Base-by-base conservation (phyloP, 148 eudicot species). In the Rhododendron ferrugineum region DNA sequence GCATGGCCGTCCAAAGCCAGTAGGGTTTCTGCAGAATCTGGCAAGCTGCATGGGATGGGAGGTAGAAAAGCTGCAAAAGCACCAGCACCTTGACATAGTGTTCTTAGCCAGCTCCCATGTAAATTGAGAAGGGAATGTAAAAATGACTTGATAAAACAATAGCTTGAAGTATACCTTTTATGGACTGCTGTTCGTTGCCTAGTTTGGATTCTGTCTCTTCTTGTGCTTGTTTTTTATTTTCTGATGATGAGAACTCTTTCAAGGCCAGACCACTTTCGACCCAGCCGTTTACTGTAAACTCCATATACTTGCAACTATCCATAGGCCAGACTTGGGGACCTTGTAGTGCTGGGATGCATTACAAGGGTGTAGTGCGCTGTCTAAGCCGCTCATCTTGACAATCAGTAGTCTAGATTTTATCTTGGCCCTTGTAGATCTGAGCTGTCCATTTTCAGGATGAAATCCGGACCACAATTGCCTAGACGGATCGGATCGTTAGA, bases 1-100 rank as follows among this genome's bases (percentile, higher is more conserved):
- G 18, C 40, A 86, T 91, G 89, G 82, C 87, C 26, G 84, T 68
- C 47, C 52, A 79, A 72, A 83, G 40, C 74, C 72, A 83, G 64
- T 77, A 87, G 74, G 78, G 56, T 26, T 64, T 73, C 58, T n/a
- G 58, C 58, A 34, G 72, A 30, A 32, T 49, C 22, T 32, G 72
- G 60, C 60, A 15, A 54, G 60, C 60, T 54, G 28, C 74, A 28
- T 68, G 74, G 74, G 36, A 11, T 60, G 84, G 74, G 66, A 60
- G 6, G 22, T 26, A 47, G 82, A 5, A 79, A n/a, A 14, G 70
- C 26, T 5, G 70, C 66, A 60, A 60, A 60, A 22, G 11, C 70
- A 62, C 70, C 11, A 23, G 18, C n/a, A 28, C 42, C 82, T 52
- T 52, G 26, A 9, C 40, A 28, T 6, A 7, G 66, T 36, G 22